Evolutionary conservation across 345 rosid species (phyloP).

Genomic region (Litchi chinensis): DNA sequence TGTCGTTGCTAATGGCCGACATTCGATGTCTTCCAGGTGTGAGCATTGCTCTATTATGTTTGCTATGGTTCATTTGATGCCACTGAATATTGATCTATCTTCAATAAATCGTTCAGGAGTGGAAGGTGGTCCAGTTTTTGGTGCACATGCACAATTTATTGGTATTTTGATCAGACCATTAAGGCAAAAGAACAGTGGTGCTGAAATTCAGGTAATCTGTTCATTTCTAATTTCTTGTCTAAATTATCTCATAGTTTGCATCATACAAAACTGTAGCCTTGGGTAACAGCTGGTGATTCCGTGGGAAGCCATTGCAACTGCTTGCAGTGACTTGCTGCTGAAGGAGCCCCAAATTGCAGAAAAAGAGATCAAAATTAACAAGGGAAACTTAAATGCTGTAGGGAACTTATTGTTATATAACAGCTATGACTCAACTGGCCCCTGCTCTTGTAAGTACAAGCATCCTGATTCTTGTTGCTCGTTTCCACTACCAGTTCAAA

Average conservation of each 20-base stretch:
- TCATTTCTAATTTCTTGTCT: slow-evolving; percentile 28
- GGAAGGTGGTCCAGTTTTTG: slow-evolving; percentile 92
- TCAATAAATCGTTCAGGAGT: slow-evolving; percentile 52
- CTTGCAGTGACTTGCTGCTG: slow-evolving; percentile 77
- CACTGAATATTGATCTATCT: slow-evolving; percentile 23
- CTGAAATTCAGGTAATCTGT: slow-evolving; percentile 86
- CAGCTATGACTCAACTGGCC: slow-evolving; percentile 29
- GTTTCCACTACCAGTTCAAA: slow-evolving; percentile 46
- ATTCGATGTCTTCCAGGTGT: slow-evolving; percentile 94
- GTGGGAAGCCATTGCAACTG: slow-evolving; percentile 93
- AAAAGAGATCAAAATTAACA: slow-evolving; percentile 41
- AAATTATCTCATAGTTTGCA: slow-evolving; percentile 44
- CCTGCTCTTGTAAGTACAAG: slow-evolving; percentile 21
- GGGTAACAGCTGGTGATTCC: slow-evolving; percentile 99
- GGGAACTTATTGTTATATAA: slow-evolving; percentile 39
- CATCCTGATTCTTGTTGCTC: slow-evolving; percentile 23
- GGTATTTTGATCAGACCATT: slow-evolving; percentile 85
- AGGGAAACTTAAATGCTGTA: slow-evolving; percentile 49
- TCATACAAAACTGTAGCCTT: slow-evolving; percentile 79
- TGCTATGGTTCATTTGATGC: slow-evolving; percentile 24
- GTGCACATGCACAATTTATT: slow-evolving; percentile 49
- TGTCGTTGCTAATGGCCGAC: slow-evolving; percentile 86
- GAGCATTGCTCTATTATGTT: slow-evolving; percentile 30
- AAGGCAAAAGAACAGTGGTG: slow-evolving; percentile 76
- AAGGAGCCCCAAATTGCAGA: slow-evolving; percentile 59